Conservation (phyloP, 257 asterid genomes). For the Capsicum chinense region DNA sequence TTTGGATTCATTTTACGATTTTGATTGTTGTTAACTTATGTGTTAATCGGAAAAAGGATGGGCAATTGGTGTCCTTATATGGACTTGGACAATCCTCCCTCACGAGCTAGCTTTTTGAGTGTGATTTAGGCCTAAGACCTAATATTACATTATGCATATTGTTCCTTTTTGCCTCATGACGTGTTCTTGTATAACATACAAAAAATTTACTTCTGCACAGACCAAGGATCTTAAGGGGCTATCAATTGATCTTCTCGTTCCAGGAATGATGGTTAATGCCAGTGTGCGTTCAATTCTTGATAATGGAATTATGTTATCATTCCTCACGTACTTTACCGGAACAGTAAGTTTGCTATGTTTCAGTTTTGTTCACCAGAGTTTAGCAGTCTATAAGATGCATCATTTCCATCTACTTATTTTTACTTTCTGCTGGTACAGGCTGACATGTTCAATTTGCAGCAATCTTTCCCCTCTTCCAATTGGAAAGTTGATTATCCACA, state of each 20-base stretch:
- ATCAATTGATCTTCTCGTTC: constrained; percentile 92
- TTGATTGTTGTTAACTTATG: neutral
- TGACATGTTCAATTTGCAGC: constrained; percentile 76
- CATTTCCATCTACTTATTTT: constrained; percentile 23
- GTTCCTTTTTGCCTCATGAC: constrained; percentile 7
- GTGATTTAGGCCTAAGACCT: too few species aligned
- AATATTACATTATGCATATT: neutral
- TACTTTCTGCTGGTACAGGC: constrained; percentile 55
- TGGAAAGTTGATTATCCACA: constrained; percentile 81
- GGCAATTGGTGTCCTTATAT: too few species aligned
- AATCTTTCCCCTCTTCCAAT: constrained; percentile 67
- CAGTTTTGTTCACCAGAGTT: constrained; percentile 27
- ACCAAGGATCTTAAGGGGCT: constrained; percentile 90
- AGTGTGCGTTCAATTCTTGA: constrained; percentile 82
- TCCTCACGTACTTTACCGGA: constrained; percentile 93
- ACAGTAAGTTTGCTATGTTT: constrained; percentile 65
- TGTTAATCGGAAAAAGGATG: too few species aligned
- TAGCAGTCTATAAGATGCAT: constrained; percentile 26
- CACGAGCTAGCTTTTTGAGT: too few species aligned
- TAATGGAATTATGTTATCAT: constrained; percentile 86
- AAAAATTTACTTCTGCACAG: constrained; percentile 47
- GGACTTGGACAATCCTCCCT: too few species aligned
- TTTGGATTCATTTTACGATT: neutral
- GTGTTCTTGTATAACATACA: constrained; percentile 38
- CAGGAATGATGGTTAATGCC: constrained; percentile 99